Evolutionary conservation across 2,329 filamentous ascomycete genomes (phyloP).

Genomic region (Microcyclosporella mali): DNA sequence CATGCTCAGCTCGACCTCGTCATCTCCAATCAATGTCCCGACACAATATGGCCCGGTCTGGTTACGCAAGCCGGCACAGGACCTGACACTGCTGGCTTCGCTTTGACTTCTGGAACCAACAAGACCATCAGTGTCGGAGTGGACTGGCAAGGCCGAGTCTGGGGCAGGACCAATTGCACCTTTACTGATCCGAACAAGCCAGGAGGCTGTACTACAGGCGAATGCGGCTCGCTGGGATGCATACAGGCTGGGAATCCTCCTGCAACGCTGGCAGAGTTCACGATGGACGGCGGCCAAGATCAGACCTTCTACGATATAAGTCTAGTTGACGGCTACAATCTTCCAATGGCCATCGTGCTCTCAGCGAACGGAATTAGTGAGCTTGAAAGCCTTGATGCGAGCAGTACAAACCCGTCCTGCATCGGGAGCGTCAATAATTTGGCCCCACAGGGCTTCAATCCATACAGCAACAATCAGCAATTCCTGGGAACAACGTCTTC

Average conservation of each 20-base stretch:
- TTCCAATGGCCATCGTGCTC: constrained; percentile 57
- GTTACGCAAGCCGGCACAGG: constrained; percentile 65
- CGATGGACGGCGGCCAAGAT: constrained; percentile 58
- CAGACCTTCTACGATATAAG: constrained; percentile 82
- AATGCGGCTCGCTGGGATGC: constrained; percentile 68
- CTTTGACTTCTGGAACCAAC: constrained; percentile 53
- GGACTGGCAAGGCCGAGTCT: constrained; percentile 75
- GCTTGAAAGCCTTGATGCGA: constrained; percentile 61
- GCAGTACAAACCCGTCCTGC: constrained; percentile 69
- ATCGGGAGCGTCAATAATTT: constrained; percentile 64
- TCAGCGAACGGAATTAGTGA: constrained; percentile 52
- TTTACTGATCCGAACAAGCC: constrained; percentile 58
- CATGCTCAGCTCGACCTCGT: constrained; percentile 46
- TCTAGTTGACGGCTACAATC: constrained; percentile 77
- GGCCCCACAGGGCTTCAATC: constrained; percentile 38
- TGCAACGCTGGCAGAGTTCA: constrained; percentile 75
- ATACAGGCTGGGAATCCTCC: constrained; percentile 57
- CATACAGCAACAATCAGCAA: constrained; percentile 47
- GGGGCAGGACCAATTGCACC: constrained; percentile 78
- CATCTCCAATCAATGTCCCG: constrained; percentile 65
- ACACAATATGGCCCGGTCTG: constrained; percentile 70
- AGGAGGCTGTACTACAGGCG: constrained; percentile 61
- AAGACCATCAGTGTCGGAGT: constrained; percentile 59
- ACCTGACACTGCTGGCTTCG: constrained; percentile 60
- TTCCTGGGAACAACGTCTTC: constrained; percentile 58